Evolutionary conservation across 129 eudicot genomes (phyloP), one percentile per base, ranked within the genome.

Genomic region (Arctium lappa): DNA sequence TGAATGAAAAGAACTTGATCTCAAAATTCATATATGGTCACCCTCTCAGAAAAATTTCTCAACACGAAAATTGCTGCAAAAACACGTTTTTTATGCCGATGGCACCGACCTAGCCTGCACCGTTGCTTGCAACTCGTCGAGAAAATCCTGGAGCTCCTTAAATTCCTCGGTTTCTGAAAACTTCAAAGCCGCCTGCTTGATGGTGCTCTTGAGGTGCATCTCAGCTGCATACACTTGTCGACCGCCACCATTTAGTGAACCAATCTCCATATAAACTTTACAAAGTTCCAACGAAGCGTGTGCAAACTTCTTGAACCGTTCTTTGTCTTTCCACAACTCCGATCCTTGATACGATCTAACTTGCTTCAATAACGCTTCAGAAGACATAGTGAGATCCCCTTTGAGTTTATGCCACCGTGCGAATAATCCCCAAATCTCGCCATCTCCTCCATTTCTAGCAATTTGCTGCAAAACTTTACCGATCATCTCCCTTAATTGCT

Each of bases 351-450:
- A 91, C 10, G 97, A 88, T 81, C 99, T 91, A 69, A 93, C 97
- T 80, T 95, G 98, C 92, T 90, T 93, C 18, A 91, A 83, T 9
- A 90, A 81, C 12, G 99, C 99, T 89, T 95, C 99, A 0, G 92
- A 91, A 62, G 92, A 93, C 99, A 95, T 95, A 9, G 86, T 37
- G 1, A 93, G 79, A 88, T 95, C 97, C 42, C 97, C 97, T 85
- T 82, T 95, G 18, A 95, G 63, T 80, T 86, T 90, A 84, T 91
- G 94, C 99, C 99, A 95, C 89, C 97, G 86, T 2, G 97, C 99
- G 84, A 90, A 93, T 65, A 95, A 82, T 53, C 97, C 99, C 97
- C 97, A 95, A 15, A 82, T 76, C 6, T 93, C 97, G 29, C 80
- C 88, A 13, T 87, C 90, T 60, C 89, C 89, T 40, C 90, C 90